Conservation (phyloP, 2,329 filamentous ascomycete genomes). For the Aureobasidium lini region DNA sequence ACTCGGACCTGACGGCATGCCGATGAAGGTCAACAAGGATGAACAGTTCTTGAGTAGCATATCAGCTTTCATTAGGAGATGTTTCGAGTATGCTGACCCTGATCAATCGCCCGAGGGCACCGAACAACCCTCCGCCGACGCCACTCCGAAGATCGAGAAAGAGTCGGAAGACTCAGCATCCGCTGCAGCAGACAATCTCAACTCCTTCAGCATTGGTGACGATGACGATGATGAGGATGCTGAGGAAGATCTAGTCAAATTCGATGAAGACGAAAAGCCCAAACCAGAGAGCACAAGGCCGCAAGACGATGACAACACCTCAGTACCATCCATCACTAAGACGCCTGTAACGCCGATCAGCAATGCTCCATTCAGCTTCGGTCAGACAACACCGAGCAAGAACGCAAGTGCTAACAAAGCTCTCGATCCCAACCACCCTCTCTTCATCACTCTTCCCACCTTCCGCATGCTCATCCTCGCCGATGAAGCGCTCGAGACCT, state of each 20-base stretch:
- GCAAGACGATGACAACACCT: conserved; percentile 17
- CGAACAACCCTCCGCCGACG: conserved; percentile 21
- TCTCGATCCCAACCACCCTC: conserved; percentile 82
- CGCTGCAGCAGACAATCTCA: conserved; percentile 33
- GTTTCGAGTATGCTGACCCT: conserved; percentile 96
- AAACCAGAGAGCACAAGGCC: conserved; percentile 1
- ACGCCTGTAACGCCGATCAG: conserved; percentile 13
- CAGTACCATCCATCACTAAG: conserved; percentile 1
- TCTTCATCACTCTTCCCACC: conserved; percentile 92
- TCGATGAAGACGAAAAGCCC: conserved; percentile 40
- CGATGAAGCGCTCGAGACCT: conserved; percentile 90
- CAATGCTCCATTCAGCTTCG: conserved; percentile 18
- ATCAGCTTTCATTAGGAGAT: conserved; percentile 89
- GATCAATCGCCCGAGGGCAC: conserved; percentile 48
- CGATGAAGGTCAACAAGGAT: conserved; percentile 53
- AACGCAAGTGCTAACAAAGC: conserved; percentile 79
- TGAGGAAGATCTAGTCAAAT: conserved; percentile 50
- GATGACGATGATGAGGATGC: conserved; percentile 40
- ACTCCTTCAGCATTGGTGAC: conserved; percentile 69
- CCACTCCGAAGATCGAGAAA: conserved; percentile 18
- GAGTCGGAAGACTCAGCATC: conserved; percentile 25
- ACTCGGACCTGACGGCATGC: conserved; percentile 25
- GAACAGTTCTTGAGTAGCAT: conserved; percentile 89
- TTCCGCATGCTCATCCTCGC: conserved; percentile 98
- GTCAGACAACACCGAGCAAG: conserved; percentile 32